Conservation (phyloP, 2,329 filamentous ascomycete genomes). For the Nothophoma quercina region DNA sequence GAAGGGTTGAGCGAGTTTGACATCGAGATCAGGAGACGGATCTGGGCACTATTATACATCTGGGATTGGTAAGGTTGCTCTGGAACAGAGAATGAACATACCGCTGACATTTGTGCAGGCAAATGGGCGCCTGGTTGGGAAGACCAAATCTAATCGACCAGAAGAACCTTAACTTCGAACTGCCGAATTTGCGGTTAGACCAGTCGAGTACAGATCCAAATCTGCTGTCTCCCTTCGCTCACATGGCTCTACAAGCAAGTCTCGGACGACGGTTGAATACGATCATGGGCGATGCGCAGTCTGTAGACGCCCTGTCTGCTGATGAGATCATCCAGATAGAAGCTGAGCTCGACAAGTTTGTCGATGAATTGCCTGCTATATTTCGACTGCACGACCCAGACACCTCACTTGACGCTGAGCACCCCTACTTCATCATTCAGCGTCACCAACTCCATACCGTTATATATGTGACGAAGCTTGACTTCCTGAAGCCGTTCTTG, state of each 20-base stretch:
- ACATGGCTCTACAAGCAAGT: constrained; percentile 53
- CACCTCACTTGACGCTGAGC: constrained; percentile 50
- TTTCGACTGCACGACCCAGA: constrained; percentile 54
- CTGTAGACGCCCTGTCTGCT: constrained; percentile 23
- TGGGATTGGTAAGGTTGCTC: constrained; percentile 56
- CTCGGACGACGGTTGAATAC: constrained; percentile 45
- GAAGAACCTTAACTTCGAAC: constrained; percentile 48
- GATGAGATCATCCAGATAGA: constrained; percentile 38
- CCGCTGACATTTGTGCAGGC: constrained; percentile 28
- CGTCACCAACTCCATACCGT: constrained; percentile 57
- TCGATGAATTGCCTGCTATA: constrained; percentile 52
- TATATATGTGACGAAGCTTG: constrained; percentile 56
- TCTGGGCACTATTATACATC: constrained; percentile 57
- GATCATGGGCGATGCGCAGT: constrained; percentile 29
- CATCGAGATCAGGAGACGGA: constrained; percentile 55
- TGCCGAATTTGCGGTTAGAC: constrained; percentile 53
- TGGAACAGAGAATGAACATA: background rate
- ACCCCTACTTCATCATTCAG: constrained; percentile 57
- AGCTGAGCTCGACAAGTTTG: constrained; percentile 54
- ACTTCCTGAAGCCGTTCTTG: constrained; percentile 58
- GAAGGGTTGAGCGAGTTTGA: constrained; percentile 55
- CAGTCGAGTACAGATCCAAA: constrained; percentile 43
- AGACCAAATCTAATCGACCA: constrained; percentile 56
- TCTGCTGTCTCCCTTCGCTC: constrained; percentile 54
- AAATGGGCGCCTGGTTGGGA: constrained; percentile 55